phyloP scores from a whole-genome alignment of 257 asterid species.

The Nicotiana obtusifolia region DNA sequence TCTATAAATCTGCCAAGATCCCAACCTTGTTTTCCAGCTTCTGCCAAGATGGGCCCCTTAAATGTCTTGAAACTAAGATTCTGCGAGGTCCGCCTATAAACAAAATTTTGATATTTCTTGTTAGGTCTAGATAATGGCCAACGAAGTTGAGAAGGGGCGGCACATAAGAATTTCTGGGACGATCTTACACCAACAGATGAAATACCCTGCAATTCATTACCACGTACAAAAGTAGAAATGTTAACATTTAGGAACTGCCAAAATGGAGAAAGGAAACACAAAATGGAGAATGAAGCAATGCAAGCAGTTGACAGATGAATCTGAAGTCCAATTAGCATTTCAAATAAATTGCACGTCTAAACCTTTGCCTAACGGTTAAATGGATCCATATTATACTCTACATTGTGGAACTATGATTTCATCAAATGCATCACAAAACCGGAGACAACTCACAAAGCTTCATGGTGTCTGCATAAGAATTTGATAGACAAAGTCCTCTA shows the following conservation, averaged over 20 bases:
- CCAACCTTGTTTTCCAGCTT: conserved; percentile 75
- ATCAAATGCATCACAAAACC: background rate
- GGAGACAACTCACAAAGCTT: background rate
- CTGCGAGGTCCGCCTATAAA: conserved; percentile 26
- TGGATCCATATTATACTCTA: background rate
- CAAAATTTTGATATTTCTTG: conserved; percentile 21
- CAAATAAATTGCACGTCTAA: background rate
- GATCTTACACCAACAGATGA: conserved; percentile 28
- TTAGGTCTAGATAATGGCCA: conserved; percentile 39
- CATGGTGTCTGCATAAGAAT: background rate
- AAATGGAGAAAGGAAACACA: background rate
- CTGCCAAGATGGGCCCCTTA: conserved; percentile 42
- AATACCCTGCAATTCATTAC: conserved; percentile 40
- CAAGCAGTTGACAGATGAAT: background rate
- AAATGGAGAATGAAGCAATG: background rate
- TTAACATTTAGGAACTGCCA: background rate
- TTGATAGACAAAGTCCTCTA: background rate
- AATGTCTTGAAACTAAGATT: conserved; percentile 30
- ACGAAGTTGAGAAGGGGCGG: conserved; percentile 30
- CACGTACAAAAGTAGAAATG: background rate
- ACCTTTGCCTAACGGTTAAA: background rate
- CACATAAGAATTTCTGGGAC: conserved; percentile 21
- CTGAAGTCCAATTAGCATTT: background rate
- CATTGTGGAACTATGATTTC: background rate
- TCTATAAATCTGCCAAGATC: conserved; percentile 80